Base-by-base conservation (phyloP, 1,284 basidiomycete species). In the Trametes hirsuta region DNA sequence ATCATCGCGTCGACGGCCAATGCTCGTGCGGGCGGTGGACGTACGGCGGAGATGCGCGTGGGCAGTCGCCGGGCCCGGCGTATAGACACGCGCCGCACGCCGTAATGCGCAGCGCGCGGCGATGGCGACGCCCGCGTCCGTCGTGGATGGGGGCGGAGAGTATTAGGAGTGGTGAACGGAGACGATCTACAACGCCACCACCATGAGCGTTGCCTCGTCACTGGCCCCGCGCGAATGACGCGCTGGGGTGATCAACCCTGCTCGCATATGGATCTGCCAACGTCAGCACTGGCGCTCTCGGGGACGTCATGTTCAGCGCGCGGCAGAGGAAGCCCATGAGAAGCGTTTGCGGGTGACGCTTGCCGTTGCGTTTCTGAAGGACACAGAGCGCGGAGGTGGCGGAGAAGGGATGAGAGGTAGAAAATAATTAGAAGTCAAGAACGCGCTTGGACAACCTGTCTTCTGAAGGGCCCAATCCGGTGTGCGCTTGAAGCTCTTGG, bases 171-270 rank as follows among this genome's bases (percentile, higher is more conserved):
- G 47, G 10, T 3, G 45, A 15, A 42, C 47, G 34, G 47, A 45
- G 37, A 37, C 44, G 54, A 56, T 56, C 47, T 45, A 41, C 47
- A 14, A 35, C 47, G 39, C 40, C 40, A 48, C 47, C 22, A 18
- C 10, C 48, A 40, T 35, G 21, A 8, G 8, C 30, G n/a, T 25
- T 25, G 25, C 53, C 34, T 49, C 46, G 18, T 12, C 47, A 18
- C 37, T 14, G 24, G 11, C 30, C n/a, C 25, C 30, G 3, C 15
- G 30, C 15, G 0, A 14, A 30, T 18, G 30, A 4, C 25, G 34
- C 21, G 18, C 12, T 41, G 24, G 37, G 21, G 30, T 24, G 40
- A 25, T 21, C 18, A 41, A n/a, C 18, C 9, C 10, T 6, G 34
- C 18, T 21, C 12, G 1, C 14, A 8, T 25, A 22, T 14, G n/a